Percentiles rank a stretch among this genome's conserved stretches.
Conservation (phyloP, 345 rosid species). For the Turritis glabra region DNA sequence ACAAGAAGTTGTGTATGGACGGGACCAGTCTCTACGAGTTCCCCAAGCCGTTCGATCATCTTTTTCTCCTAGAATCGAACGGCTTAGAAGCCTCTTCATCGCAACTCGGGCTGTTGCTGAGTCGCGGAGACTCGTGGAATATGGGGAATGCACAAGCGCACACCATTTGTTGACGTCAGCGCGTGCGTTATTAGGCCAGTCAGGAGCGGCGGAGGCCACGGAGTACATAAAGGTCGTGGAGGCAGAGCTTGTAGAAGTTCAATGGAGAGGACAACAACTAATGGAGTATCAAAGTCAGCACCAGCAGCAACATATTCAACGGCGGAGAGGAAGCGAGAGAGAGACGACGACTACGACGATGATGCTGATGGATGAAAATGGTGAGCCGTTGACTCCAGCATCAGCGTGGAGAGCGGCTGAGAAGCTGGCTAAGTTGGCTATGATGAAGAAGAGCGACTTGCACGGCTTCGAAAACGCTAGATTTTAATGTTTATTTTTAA, state of each 20-base stretch:
- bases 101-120: conserved; percentile 75
- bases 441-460: conserved; percentile 85
- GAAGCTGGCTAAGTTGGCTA: conserved; percentile 82
- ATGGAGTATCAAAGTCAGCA: conserved; percentile 35
- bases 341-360: not conserved
- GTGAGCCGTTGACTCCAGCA: conserved; percentile 80
- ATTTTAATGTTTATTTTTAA: conserved; percentile 45
- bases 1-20: conserved; percentile 52
- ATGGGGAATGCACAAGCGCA: conserved; percentile 62
- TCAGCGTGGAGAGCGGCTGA: conserved; percentile 97
- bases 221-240: conserved; percentile 55
- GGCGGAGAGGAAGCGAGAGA: conserved; percentile 41
- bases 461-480: conserved; percentile 98
- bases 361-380: conserved; percentile 62
- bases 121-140: conserved; percentile 63
- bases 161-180: conserved; percentile 68
- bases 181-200: conserved; percentile 62
- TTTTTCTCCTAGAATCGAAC: conserved; percentile 48
- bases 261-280: conserved; percentile 51
- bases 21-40: conserved; percentile 48
- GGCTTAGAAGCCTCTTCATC: conserved; percentile 61
- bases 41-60: conserved; percentile 57
- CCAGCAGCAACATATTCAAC: conserved; percentile 26
- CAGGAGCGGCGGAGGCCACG: conserved; percentile 38
- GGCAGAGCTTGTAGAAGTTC: conserved; percentile 66